Conservation (phyloP, 257 asterid genomes). For the Solanum pennellii region DNA sequence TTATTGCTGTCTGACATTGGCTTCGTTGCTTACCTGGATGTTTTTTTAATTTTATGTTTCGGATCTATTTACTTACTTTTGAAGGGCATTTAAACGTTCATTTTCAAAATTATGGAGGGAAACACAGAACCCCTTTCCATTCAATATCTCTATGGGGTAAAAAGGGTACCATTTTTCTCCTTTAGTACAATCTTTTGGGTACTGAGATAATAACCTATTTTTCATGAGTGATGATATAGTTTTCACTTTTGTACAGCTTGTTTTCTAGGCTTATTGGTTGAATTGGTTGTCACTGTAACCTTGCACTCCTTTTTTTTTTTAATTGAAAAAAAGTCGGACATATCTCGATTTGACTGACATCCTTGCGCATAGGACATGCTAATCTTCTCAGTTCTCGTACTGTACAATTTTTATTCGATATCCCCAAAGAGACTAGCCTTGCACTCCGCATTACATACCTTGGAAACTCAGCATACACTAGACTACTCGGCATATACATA, state of each 20-base stretch:
- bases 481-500: slow-evolving; percentile 7
- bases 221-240: neutral
- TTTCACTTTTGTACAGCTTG: neutral
- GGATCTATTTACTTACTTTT: neutral
- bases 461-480: slow-evolving; percentile 14
- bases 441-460: slow-evolving; percentile 26
- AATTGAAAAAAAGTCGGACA: neutral
- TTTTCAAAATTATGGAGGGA: too few species aligned
- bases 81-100: too few species aligned
- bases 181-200: neutral
- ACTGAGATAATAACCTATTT: neutral
- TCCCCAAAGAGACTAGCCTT: neutral
- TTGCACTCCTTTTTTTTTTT: neutral
- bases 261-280: neutral
- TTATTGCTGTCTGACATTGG: neutral
- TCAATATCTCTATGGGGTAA: neutral
- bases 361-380: neutral
- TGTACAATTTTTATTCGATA: neutral
- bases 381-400: neutral
- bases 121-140: too few species aligned
- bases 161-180: neutral
- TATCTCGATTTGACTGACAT: neutral
- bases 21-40: neutral
- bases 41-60: neutral
- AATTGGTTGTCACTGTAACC: neutral